Evolutionary conservation across 164 flowering plant species (phyloP).

Genomic region (Nelumbo lutea): DNA sequence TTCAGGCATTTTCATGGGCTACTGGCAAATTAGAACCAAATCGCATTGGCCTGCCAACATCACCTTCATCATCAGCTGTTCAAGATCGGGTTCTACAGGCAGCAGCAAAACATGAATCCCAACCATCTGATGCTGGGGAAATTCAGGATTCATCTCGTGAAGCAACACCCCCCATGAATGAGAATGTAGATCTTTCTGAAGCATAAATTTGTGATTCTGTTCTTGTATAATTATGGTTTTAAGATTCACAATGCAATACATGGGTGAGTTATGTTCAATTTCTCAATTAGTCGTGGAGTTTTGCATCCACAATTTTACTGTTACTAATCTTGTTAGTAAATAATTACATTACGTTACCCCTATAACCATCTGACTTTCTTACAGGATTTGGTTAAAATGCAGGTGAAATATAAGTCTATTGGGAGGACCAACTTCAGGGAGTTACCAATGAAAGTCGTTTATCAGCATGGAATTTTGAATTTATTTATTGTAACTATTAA

Average conservation of each 20-base stretch:
- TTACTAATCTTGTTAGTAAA: neutral
- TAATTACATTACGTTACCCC: neutral
- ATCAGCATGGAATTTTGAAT: too few species aligned
- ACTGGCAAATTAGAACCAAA: slow-evolving; percentile 68
- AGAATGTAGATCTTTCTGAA: slow-evolving; percentile 54
- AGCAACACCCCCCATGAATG: slow-evolving; percentile 27
- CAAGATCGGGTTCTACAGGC: slow-evolving; percentile 87
- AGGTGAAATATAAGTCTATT: too few species aligned
- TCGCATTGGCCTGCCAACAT: slow-evolving; percentile 61
- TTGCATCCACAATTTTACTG: neutral
- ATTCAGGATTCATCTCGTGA: slow-evolving; percentile 36
- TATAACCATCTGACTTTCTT: neutral
- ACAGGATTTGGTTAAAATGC: too few species aligned
- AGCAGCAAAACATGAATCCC: slow-evolving; percentile 93
- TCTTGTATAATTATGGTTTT: neutral
- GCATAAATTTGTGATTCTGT: slow-evolving; percentile 23
- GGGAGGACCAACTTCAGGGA: too few species aligned
- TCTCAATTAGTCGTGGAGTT: neutral
- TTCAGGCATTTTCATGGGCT: slow-evolving; percentile 76
- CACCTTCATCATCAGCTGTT: slow-evolving; percentile 79
- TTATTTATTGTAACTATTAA: too few species aligned
- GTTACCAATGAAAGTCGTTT: too few species aligned
- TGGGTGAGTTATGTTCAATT: neutral
- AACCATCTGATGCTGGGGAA: slow-evolving; percentile 60
- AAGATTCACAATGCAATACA: too few species aligned